A percentile compares a stretch with the other conserved stretches of the same genome.
These are phyloP conservation scores for Suaeda aralocaspica DNA, from an alignment of 148 eudicot species.

Conservation along the genomic window DNA sequence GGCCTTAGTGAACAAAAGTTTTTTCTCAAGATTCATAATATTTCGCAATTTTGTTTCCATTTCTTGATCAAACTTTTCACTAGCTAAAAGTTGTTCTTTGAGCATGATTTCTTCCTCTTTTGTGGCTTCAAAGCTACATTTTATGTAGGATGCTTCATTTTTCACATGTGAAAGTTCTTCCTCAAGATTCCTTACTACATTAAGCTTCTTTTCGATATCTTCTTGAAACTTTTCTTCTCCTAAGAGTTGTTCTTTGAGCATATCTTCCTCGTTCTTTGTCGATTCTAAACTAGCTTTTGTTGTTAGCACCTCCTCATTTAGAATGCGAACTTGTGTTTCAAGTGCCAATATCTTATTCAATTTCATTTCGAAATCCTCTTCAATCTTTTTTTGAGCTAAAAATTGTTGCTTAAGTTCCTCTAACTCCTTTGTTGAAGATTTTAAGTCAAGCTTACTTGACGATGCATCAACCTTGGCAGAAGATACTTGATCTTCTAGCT, in stretches of 20 bases:
- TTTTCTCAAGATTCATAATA: constrained; percentile 7
- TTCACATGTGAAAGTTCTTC: neutral
- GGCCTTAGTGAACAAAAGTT: neutral
- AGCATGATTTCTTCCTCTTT: constrained; percentile 12
- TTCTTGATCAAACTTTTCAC: neutral
- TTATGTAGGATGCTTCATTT: neutral
- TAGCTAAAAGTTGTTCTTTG: constrained; percentile 3
- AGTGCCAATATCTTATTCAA: constrained; percentile 1
- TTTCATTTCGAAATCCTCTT: constrained; percentile 12
- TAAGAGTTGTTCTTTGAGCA: constrained; percentile 10
- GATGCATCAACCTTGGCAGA: constrained; percentile 5
- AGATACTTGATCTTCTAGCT: constrained; percentile 15
- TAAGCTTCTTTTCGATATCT: constrained; percentile 11
- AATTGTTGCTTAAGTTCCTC: constrained; percentile 6
- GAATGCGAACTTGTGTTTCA: neutral
- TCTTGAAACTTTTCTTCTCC: neutral
- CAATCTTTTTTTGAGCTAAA: neutral
- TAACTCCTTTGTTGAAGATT: constrained; percentile 3
- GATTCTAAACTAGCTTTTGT: neutral
- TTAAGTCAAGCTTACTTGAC: neutral
- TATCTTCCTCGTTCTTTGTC: neutral
- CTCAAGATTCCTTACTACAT: constrained; percentile 4
- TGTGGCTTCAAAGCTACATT: constrained; percentile 1
- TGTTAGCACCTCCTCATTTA: neutral
- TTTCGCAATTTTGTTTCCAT: constrained; percentile 7